Conservation (phyloP, 2,329 filamentous ascomycete genomes). For the Bipolaris gigantea region DNA sequence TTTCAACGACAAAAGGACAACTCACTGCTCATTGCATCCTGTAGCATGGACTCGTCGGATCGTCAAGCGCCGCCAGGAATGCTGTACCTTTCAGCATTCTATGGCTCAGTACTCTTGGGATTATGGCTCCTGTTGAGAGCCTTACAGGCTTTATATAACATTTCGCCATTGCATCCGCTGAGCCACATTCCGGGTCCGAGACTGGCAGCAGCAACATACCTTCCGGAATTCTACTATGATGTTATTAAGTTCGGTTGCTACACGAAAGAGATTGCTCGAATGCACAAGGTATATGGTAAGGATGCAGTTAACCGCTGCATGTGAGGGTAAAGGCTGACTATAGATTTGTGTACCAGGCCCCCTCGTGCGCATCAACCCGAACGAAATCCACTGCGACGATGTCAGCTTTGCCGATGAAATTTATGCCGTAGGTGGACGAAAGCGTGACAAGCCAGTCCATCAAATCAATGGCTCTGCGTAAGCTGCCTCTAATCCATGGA, state of each 20-base stretch:
- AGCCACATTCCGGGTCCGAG: constrained; percentile 39
- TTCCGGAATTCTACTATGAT: constrained; percentile 46
- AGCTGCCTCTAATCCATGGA: neutral
- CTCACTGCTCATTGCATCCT: neutral
- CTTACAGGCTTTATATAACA: constrained; percentile 27
- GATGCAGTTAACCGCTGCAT: neutral
- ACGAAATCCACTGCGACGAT: constrained; percentile 39
- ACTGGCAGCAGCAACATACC: constrained; percentile 39
- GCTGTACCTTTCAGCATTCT: neutral
- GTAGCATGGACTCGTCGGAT: neutral
- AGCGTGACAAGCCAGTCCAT: constrained; percentile 30
- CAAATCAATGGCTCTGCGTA: constrained; percentile 34
- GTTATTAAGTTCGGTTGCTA: constrained; percentile 36
- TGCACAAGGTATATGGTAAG: constrained; percentile 44
- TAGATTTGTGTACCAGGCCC: constrained; percentile 23
- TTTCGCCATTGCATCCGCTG: constrained; percentile 36
- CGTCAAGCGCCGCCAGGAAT: neutral
- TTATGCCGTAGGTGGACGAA: constrained; percentile 32
- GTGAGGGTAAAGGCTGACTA: neutral
- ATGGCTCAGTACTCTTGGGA: constrained; percentile 8
- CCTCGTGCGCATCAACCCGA: constrained; percentile 39
- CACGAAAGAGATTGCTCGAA: constrained; percentile 37
- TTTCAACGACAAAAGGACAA: neutral
- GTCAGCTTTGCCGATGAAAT: constrained; percentile 35
- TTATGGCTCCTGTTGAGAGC: constrained; percentile 19